Percentiles rank a stretch among this genome's conserved stretches.
Conservation (phyloP, 2,329 filamentous ascomycete species). For the Ceratocystis cacaofunesta region DNA sequence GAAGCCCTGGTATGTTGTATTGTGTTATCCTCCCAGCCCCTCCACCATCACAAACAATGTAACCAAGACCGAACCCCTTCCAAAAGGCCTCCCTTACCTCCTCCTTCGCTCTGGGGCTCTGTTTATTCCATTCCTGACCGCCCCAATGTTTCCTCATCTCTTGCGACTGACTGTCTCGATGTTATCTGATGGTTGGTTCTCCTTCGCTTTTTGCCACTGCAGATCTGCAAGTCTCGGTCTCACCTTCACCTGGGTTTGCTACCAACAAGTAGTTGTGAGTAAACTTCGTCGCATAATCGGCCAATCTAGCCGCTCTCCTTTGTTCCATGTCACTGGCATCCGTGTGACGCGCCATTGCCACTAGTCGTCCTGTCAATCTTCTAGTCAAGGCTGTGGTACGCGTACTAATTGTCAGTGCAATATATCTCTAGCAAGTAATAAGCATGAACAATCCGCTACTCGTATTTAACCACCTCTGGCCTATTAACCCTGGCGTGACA, state of each 20-base stretch:
- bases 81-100: neutral
- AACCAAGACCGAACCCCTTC: neutral
- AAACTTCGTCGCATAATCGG: neutral
- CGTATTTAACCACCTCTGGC: neutral
- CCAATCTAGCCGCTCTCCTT: neutral
- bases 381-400: no score
- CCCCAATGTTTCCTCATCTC: neutral
- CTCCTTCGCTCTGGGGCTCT: neutral
- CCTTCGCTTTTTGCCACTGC: constrained; percentile 1
- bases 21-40: neutral
- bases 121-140: neutral
- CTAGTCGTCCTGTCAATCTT: no score
- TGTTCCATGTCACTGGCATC: neutral
- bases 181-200: neutral
- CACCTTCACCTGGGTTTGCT: neutral
- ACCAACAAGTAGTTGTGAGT: neutral
- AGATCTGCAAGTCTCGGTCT: neutral
- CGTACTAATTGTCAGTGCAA: no score
- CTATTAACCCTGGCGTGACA: neutral
- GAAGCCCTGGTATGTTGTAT: neutral
- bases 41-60: neutral
- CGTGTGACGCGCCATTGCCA: neutral
- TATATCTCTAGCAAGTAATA: no score
- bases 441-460: no score
- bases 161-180: neutral